Base-by-base conservation (phyloP, 2,329 filamentous ascomycete genomes). In the Aspergillus amoenus region DNA sequence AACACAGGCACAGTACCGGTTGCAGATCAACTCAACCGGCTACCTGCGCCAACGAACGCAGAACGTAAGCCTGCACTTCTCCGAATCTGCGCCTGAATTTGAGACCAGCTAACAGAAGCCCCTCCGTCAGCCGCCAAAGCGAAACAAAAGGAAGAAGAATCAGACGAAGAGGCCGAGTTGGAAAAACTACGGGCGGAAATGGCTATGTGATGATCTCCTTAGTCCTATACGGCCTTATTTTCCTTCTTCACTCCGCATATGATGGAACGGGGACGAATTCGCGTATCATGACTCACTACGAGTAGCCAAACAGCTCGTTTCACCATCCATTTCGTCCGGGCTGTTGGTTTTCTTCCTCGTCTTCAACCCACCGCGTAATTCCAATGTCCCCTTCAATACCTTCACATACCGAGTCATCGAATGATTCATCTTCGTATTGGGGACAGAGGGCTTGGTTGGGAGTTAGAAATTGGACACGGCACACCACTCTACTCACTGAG, bases 101-200 rank as follows among this genome's bases (percentile, higher is more conserved):
- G 24, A 30, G 17, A 44, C 30, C 3, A 15, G n/a, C 50, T 52
- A 54, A 59, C 59, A 22, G 55, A 51, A 21, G 56, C 57, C 60
- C 60, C 64, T 79, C 77, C 76, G 12, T 24, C 37, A 53, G 55
- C 55, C 5, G n/a, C 76, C 61, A 80, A 79, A 68, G 67, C 76
- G 60, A 73, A 78, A 75, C 78, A 65, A 70, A 73, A 52, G 39
- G 42, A 60, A 73, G 87, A 89, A 71, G 91, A 96, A 74, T 93
- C 97, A 74, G 93, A 97, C 82, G 94, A 97, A 72, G 93, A 97
- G 76, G 93, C 88, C 68, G 93, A 97, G 79, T 81, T 97, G 70
- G 86, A 89, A 76, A 97, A 94, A 78, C 77, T 99, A 66, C 92
- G 96, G 74, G 93, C 91, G 37, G 93, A 97, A 77, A 97, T 97